Percentiles rank a stretch among this genome's conserved stretches.
Evolutionary conservation across 106 monocot genomes (phyloP).

Genomic region (Narthecium ossifragum): DNA sequence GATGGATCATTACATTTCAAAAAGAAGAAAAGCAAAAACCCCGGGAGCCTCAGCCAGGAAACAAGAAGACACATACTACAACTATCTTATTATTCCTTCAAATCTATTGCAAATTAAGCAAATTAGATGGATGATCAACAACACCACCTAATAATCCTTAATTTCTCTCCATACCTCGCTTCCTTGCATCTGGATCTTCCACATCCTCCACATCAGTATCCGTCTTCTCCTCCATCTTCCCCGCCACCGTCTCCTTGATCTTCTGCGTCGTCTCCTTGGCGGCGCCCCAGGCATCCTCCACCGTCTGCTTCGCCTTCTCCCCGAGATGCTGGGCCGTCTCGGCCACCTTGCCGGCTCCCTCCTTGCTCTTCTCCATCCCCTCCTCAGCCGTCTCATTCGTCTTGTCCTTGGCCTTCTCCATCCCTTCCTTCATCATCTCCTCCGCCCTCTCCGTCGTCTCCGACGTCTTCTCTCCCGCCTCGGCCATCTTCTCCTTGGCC

Average conservation of each 20-base stretch:
- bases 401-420: neutral
- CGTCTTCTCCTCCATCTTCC: slow-evolving; percentile 6
- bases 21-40: no score
- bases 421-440: slow-evolving; percentile 2
- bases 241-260: slow-evolving; percentile 27
- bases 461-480: neutral
- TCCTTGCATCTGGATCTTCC: neutral
- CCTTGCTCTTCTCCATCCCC: slow-evolving; percentile 3
- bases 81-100: no score
- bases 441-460: neutral
- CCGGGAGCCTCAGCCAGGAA: no score
- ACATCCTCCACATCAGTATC: neutral
- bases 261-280: slow-evolving; percentile 24
- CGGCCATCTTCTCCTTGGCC: neutral
- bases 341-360: slow-evolving; percentile 1
- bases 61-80: no score
- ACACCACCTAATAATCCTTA: no score
- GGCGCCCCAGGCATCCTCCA: slow-evolving; percentile 11
- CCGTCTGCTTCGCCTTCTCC: slow-evolving; percentile 25
- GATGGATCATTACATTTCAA: no score
- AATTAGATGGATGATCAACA: no score
- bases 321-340: slow-evolving; percentile 12
- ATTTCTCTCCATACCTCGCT: no score
- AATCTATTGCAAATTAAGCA: no score
- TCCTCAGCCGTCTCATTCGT: neutral